A percentile compares a stretch with the other conserved stretches of the same genome.
These are phyloP conservation scores for Colletotrichum filicis DNA, from an alignment of 2,329 filamentous ascomycete species.

Conservation along the genomic window DNA sequence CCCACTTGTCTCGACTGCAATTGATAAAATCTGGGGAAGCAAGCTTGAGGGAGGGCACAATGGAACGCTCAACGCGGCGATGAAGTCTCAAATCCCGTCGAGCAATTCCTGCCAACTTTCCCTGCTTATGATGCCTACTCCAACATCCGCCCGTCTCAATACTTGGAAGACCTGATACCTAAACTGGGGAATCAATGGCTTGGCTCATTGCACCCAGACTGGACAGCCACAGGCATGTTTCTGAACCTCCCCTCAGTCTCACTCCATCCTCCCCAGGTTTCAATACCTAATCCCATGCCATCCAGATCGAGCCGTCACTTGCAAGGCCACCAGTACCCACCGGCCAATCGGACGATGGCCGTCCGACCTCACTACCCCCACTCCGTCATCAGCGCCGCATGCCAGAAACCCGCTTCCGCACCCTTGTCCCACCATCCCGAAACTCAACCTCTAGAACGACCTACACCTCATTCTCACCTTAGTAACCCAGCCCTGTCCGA, in stretches of 20 bases:
- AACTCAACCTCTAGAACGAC: slow-evolving; percentile 6
- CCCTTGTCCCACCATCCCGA: neutral
- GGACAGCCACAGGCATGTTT: neutral
- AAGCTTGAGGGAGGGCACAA: too few relatives aligned
- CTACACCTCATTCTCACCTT: slow-evolving; percentile 13
- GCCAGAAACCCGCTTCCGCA: neutral
- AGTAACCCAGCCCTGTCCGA: neutral
- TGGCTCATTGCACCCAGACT: neutral
- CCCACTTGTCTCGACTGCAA: neutral
- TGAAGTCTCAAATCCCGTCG: neutral
- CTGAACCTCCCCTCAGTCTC: slow-evolving; percentile 4
- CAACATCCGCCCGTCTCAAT: neutral
- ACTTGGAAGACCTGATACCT: neutral
- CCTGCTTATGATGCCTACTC: too few relatives aligned
- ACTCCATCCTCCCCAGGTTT: slow-evolving; percentile 3
- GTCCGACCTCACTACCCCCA: slow-evolving; percentile 20
- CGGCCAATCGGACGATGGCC: slow-evolving; percentile 33
- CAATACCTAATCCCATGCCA: slow-evolving; percentile 3
- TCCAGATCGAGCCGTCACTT: neutral
- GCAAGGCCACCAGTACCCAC: neutral
- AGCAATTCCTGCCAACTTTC: neutral
- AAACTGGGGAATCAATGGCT: neutral
- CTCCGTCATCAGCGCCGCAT: neutral
- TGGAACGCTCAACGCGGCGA: neutral
- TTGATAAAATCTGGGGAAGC: slow-evolving; percentile 13